Percentiles rank a stretch among this genome's conserved stretches.
These are phyloP conservation scores for Sporothrix luriei DNA, from an alignment of 2,329 filamentous ascomycete genomes.

Conservation along the genomic window DNA sequence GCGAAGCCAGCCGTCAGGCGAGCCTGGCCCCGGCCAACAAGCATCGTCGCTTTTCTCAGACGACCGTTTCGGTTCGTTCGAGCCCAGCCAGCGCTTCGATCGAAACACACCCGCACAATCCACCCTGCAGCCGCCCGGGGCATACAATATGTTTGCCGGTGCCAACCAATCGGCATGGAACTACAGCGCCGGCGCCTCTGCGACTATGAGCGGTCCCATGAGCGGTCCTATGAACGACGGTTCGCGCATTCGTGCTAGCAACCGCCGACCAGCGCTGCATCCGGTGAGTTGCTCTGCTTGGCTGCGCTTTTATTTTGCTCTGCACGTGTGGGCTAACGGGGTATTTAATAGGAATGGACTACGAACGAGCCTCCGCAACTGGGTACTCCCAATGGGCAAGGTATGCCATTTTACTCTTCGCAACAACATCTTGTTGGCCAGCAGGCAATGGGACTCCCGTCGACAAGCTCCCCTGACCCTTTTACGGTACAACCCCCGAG, in stretches of 20 bases:
- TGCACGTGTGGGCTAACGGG: not conserved
- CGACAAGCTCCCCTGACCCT: constrained; percentile 49
- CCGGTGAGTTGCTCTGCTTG: constrained; percentile 53
- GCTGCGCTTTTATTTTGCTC: not conserved
- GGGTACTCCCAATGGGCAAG: constrained; percentile 30
- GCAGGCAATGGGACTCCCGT: constrained; percentile 42
- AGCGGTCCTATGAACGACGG: constrained; percentile 52
- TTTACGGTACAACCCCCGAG: constrained; percentile 43
- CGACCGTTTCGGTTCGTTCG: constrained; percentile 68
- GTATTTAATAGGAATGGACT: constrained; percentile 37
- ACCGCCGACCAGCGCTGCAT: constrained; percentile 66
- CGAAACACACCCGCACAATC: constrained; percentile 46
- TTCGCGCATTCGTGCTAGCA: constrained; percentile 56
- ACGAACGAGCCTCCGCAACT: constrained; percentile 32
- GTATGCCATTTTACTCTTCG: constrained; percentile 33
- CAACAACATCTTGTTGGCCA: constrained; percentile 35
- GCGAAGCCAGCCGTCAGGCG: constrained; percentile 76
- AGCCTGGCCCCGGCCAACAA: constrained; percentile 63
- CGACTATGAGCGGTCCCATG: constrained; percentile 66
- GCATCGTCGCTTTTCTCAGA: constrained; percentile 68
- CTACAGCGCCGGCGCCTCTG: constrained; percentile 62
- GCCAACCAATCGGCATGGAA: constrained; percentile 74
- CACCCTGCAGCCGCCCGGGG: constrained; percentile 44
- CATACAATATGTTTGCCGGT: constrained; percentile 55
- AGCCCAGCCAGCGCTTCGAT: constrained; percentile 54